Base-by-base conservation (phyloP, 257 asterid species). In the Fraxinus cuspidata region DNA sequence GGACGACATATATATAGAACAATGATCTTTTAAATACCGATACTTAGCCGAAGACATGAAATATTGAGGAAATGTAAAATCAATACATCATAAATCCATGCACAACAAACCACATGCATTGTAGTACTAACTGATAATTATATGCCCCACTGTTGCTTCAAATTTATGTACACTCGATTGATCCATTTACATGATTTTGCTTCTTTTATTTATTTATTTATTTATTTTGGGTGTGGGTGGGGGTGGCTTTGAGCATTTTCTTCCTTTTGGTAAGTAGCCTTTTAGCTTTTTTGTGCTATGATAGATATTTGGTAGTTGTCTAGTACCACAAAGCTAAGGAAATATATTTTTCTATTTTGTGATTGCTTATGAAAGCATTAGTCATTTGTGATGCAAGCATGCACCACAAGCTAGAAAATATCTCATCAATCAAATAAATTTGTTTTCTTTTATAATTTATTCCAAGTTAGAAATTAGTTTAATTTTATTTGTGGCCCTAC, bases 321-420 rank as follows among this genome's bases (percentile, higher is more conserved):
- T 86, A 75, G 84, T 85, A 83, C 68, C 68, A 85, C 90, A 83
- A 72, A 86, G 83, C 89, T 79, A 82, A 83, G 86, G 79, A 77
- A 80, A 81, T 82, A 67, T 23, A 74, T 74, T 70, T 65, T 78
- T 71, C 23, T 34, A 23, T 65, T 79, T 23, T 89, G 94, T 88
- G 97, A 70, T 86, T 82, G 94, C 91, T 89, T 84, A 91, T 73
- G 77, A 56, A 81, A 91, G 96, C 97, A 84, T 49, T 28, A 11
- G 87, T 94, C 97, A 90, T 85, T 76, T 68, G 71, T 92, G 93
- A 94, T 84, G 98, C 87, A 86, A 88, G 72, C 88, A 77, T 56
- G 65, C 64, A 63, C 19, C 69, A 25, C 69, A 63, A 63, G 16
- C 34, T 8, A 10, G 18, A 21, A 25, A 63, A 63, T 63, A 27